Evolutionary conservation across 2,329 filamentous ascomycete species (phyloP), one percentile per base, ranked within the genome.

Genomic region (Penicillium palitans): DNA sequence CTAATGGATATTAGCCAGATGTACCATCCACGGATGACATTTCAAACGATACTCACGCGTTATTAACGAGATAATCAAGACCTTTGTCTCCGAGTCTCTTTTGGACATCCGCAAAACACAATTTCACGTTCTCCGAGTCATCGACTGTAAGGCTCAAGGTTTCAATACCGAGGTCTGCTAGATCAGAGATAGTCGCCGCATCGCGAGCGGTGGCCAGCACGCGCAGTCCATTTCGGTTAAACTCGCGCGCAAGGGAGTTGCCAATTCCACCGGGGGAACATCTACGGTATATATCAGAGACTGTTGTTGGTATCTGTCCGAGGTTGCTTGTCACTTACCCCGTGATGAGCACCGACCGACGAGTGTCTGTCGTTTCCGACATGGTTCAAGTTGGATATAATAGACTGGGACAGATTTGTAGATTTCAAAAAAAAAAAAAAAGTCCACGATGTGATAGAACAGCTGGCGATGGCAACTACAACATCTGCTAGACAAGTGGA

Each of bases 161-260:
- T 49, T 84, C 81, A 60, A 86, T 82, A 5, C 80, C 81, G 6
- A 78, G 63, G n/a, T 75, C 71, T 19, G 76, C 76, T 15, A 84
- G 72, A 59, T 83, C 79, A 33, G 76, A 67, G 63, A 86, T 79
- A 46, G 77, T 77, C 19, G 73, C 71, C 40, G 79, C 76, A 55
- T 82, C 76, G 65, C 84, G 79, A 13, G 83, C 84, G 4, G 84
- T 86, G 13, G 83, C 83, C 55, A 87, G 80, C 54, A 87, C 84
- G 25, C 81, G 79, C 57, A 83, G 74, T 51, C 82, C 82, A 72
- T 72, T 61, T 27, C 67, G 72, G 56, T 84, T 78, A 67, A 87
- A 87, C 65, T 86, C 83, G 19, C 78, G 76, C 1, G 84, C 83
- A 15, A 87, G 76, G 17, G 80, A 80, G 66, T 87, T 80, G 29